Evolutionary conservation across 495 filamentous ascomycete genomes (phyloP).

Genomic region (Aspergillus ellipticus): DNA sequence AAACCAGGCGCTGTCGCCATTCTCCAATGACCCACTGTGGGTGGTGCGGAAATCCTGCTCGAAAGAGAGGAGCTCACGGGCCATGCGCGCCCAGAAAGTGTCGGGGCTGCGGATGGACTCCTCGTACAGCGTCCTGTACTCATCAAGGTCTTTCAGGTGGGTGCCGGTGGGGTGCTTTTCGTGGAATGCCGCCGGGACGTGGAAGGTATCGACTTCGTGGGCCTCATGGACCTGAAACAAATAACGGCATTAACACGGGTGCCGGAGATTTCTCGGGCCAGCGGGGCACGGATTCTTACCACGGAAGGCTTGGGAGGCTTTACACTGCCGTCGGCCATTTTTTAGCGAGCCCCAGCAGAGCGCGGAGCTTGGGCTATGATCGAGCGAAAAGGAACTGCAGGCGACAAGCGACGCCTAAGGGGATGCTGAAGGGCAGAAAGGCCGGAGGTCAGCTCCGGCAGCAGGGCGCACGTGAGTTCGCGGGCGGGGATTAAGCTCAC

Average conservation of each 20-base stretch:
- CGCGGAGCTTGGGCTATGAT: not conserved
- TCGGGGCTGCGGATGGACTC: slow-evolving; percentile 90
- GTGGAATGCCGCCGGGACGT: slow-evolving; percentile 58
- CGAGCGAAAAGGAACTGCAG: no score
- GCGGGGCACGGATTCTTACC: slow-evolving; percentile 40
- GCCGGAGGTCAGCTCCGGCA: not conserved
- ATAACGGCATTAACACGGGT: slow-evolving; percentile 8
- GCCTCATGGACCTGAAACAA: slow-evolving; percentile 58
- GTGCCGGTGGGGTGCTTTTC: slow-evolving; percentile 69
- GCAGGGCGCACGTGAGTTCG: slow-evolving; percentile 12
- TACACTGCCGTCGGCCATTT: slow-evolving; percentile 63
- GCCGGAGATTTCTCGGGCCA: not conserved
- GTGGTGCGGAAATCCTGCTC: slow-evolving; percentile 90
- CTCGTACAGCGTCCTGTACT: slow-evolving; percentile 92
- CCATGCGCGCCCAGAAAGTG: slow-evolving; percentile 84
- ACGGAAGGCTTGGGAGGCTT: slow-evolving; percentile 58
- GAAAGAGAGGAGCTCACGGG: slow-evolving; percentile 88
- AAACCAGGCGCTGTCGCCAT: slow-evolving; percentile 94
- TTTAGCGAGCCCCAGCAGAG: slow-evolving; percentile 15
- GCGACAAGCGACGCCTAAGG: no score
- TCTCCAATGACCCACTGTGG: slow-evolving; percentile 66
- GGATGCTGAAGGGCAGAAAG: not conserved
- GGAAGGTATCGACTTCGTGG: slow-evolving; percentile 80
- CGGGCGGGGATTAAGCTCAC: slow-evolving; percentile 16
- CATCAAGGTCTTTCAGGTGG: slow-evolving; percentile 66